These are phyloP conservation scores for Butyriboletus regius DNA, from an alignment of 1,284 basidiomycete genomes.

Conservation along the genomic window DNA sequence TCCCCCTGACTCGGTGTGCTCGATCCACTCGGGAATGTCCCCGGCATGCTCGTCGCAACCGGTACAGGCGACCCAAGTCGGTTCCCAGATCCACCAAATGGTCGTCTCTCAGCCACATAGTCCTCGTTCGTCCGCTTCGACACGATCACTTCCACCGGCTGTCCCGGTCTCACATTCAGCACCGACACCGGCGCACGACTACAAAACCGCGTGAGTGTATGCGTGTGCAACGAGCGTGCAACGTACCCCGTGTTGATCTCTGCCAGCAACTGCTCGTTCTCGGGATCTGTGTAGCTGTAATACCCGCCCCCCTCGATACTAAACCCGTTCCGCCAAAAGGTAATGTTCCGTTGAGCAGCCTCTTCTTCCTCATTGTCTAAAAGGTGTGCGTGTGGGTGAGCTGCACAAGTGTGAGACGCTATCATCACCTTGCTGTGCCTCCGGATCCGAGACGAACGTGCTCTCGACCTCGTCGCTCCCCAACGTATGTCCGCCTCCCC, in stretches of 20 bases:
- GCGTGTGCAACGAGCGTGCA: background rate
- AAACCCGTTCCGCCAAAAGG: slow-evolving; percentile 94
- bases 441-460: slow-evolving; percentile 63
- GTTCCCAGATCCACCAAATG: slow-evolving; percentile 74
- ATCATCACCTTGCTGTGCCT: slow-evolving; percentile 32
- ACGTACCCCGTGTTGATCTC: slow-evolving; percentile 74
- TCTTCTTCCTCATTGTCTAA: slow-evolving; percentile 45
- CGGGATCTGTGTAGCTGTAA: slow-evolving; percentile 78
- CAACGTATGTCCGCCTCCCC: slow-evolving; percentile 74
- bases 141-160: slow-evolving; percentile 83
- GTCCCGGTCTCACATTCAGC: slow-evolving; percentile 70
- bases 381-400: background rate
- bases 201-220: background rate
- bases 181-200: slow-evolving; percentile 75
- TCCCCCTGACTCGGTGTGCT: slow-evolving; percentile 18
- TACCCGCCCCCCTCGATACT: slow-evolving; percentile 86
- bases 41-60: slow-evolving; percentile 45
- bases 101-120: slow-evolving; percentile 52
- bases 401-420: background rate
- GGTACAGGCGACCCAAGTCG: slow-evolving; percentile 71
- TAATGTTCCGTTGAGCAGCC: slow-evolving; percentile 69
- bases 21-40: slow-evolving; percentile 42
- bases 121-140: slow-evolving; percentile 68
- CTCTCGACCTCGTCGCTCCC: slow-evolving; percentile 80
- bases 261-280: slow-evolving; percentile 63